Evolutionary conservation across 2,329 filamentous ascomycete species (phyloP).

Genomic region (Talaromyces sp.): DNA sequence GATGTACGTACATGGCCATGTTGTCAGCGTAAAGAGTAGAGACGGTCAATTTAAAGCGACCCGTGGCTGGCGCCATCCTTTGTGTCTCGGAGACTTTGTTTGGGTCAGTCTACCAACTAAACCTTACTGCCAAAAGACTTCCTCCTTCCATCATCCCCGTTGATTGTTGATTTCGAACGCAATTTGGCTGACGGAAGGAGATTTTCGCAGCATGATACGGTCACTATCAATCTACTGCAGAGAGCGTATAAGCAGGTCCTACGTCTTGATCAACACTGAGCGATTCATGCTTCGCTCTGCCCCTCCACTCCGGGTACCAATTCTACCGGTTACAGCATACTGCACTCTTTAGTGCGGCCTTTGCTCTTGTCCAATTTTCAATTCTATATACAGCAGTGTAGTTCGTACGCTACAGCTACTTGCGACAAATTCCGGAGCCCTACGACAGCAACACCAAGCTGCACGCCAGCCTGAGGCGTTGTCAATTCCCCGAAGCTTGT

Average conservation of each 20-base stretch:
- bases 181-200: too few species aligned
- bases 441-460: not conserved
- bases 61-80: too few species aligned
- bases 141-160: too few species aligned
- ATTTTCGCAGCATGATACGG: not conserved
- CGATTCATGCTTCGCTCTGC: not conserved
- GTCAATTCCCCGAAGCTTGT: not conserved
- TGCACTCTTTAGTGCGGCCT: not conserved
- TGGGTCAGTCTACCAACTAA: too few species aligned
- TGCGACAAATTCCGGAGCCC: not conserved
- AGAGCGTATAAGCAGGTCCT: not conserved
- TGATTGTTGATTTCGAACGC: too few species aligned
- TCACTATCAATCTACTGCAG: not conserved
- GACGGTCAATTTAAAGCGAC: too few species aligned
- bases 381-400: not conserved
- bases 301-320: not conserved
- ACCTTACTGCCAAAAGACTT: too few species aligned
- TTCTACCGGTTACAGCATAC: not conserved
- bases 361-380: not conserved
- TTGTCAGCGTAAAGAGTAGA: too few species aligned
- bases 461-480: not conserved
- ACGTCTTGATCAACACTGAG: too few species aligned
- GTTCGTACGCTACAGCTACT: not conserved
- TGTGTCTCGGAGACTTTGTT: too few species aligned
- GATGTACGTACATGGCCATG: too few species aligned